Percentiles rank a stretch among this genome's conserved stretches.
These are phyloP conservation scores for Candida sanyaensis DNA, from an alignment of 1,139 yeast species.

Conservation along the genomic window DNA sequence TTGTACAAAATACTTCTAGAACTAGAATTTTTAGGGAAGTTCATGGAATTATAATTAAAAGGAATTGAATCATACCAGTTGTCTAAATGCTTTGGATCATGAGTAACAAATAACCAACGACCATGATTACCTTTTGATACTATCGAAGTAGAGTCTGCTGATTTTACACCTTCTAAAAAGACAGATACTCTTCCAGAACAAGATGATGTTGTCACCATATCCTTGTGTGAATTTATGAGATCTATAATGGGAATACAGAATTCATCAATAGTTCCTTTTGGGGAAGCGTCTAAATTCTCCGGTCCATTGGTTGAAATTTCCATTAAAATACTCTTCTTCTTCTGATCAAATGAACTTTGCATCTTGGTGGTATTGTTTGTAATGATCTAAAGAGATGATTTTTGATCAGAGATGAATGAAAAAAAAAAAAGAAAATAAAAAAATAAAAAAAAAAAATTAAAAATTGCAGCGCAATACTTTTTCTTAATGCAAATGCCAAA, in stretches of 20 bases:
- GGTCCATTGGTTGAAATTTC: conserved; percentile 51
- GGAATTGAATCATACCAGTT: conserved; percentile 50
- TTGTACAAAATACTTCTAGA: conserved; percentile 68
- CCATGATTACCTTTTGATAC: conserved; percentile 92
- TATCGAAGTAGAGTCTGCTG: conserved; percentile 36
- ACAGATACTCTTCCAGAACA: conserved; percentile 88
- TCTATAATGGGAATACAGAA: conserved; percentile 70
- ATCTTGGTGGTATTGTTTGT: conserved; percentile 14
- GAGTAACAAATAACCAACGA: conserved; percentile 81
- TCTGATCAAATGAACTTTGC: conserved; percentile 67
- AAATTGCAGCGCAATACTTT: neutral
- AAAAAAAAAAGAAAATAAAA: neutral
- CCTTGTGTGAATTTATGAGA: conserved; percentile 59
- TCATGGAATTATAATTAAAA: conserved; percentile 21
- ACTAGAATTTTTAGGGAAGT: conserved; percentile 13
- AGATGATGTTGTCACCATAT: conserved; percentile 84
- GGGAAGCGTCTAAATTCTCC: conserved; percentile 66
- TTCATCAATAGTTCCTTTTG: conserved; percentile 81
- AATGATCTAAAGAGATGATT: neutral
- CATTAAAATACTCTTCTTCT: conserved; percentile 57
- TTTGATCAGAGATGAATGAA: neutral
- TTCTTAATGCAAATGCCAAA: no score
- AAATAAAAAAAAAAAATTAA: no score
- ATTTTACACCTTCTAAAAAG: conserved; percentile 64
- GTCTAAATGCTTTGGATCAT: conserved; percentile 51